Base-by-base conservation (phyloP, 106 monocot species). In the Apostasia shenzhenica region DNA sequence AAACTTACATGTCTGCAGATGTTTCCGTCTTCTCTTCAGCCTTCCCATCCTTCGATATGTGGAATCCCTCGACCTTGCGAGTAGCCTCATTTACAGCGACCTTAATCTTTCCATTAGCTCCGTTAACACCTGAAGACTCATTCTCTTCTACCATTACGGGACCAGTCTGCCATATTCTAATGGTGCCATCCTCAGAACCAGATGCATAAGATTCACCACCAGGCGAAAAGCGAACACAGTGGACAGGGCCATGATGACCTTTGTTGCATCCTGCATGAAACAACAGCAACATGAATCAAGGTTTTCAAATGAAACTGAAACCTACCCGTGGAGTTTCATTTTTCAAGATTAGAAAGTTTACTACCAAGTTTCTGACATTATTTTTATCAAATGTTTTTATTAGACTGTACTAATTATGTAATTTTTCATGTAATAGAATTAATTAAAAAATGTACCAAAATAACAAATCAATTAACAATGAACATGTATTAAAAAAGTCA, bases 171-270 rank as follows among this genome's bases (percentile, higher is more conserved):
- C 97, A 92, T 70, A 99, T 99, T 69, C 92, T 80, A 55, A 99
- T 92, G 67, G 97, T 99, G 6, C 97, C 97, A 57, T 99, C 97
- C 71, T 99, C 97, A 2, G 97, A 99, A 53, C 97, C 97, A 1
- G 97, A 99, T 0, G 87, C 86, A 72, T 99, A 99, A 1, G 97
- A 99, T 54, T 99, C 97, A 3, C 97, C 92, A 12, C 77, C 87
- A 5, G 97, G 97, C 44, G 97, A 84, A 61, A 99, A 92, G 39
- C 92, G 83, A 3, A 99, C 89, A 71, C 89, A 99, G 57, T 92
- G 97, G 8, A 99, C 85, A 11, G 97, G 97, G 8, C 97, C 97
- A 72, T 99, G 92, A 50, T 99, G 97, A 4, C 97, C 97, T 76
- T 99, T 99, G 79, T 99, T 99, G 78, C 97, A 99, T 57, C 84